Conservation (phyloP, 345 rosid species). For the Boechera retrofracta region DNA sequence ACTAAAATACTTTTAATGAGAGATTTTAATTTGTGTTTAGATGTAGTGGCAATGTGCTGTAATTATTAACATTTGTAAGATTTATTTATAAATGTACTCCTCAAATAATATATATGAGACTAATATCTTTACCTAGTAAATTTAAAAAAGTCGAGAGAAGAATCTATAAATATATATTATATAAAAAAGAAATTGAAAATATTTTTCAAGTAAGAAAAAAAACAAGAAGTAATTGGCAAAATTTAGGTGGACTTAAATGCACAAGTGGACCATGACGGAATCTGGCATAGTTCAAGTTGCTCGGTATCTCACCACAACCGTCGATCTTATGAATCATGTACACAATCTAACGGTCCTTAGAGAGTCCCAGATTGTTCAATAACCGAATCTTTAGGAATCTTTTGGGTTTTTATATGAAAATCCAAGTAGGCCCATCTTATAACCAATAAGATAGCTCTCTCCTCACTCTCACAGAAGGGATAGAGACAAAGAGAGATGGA, state of each 20-base stretch:
- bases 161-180: no score
- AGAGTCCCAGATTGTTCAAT: slow-evolving; percentile 4
- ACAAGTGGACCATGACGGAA: slow-evolving; percentile 30
- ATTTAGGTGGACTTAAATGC: background rate
- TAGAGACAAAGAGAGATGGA: slow-evolving; percentile 25
- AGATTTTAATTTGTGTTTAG: no score
- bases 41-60: no score
- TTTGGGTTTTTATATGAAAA: background rate
- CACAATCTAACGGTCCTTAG: slow-evolving; percentile 31
- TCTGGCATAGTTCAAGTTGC: slow-evolving; percentile 34
- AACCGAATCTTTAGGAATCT: slow-evolving; percentile 33
- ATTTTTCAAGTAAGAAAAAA: no score
- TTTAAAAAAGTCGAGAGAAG: no score
- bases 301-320: slow-evolving; percentile 21
- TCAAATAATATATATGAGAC: no score
- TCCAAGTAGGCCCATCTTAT: slow-evolving; percentile 16
- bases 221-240: background rate
- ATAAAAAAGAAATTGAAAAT: no score
- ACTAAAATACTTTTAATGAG: no score
- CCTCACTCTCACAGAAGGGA: background rate
- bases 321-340: background rate
- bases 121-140: no score
- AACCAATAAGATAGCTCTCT: slow-evolving; percentile 33
- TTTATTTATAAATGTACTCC: no score
- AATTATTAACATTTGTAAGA: no score